Conservation (phyloP, 176 grass and related monocot genomes). For the Canna indica region DNA sequence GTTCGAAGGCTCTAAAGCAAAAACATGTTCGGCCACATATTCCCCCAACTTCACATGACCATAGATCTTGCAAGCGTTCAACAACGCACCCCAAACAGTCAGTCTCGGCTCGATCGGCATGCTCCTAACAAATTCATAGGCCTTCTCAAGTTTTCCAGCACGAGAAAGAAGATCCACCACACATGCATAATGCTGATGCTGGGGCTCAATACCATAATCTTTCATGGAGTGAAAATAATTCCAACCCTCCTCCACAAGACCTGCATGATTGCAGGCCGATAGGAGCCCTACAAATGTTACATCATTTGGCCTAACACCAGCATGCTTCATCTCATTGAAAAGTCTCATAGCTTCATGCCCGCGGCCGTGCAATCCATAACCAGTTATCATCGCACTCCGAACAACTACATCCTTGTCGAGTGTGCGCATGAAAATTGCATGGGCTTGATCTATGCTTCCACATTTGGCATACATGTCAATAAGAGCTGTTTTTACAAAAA, state of each 20-base stretch:
- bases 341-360: slow-evolving; percentile 31
- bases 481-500: slow-evolving; percentile 53
- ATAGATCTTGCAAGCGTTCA: slow-evolving; percentile 54
- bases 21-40: slow-evolving; percentile 36
- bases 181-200: slow-evolving; percentile 60
- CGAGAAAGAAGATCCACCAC: slow-evolving; percentile 55
- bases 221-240: slow-evolving; percentile 60
- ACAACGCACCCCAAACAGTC: slow-evolving; percentile 65
- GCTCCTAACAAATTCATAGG: slow-evolving; percentile 37
- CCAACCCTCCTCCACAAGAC: slow-evolving; percentile 57
- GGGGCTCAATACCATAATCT: slow-evolving; percentile 41
- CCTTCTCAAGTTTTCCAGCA: slow-evolving; percentile 48
- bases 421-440: slow-evolving; percentile 35
- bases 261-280: slow-evolving; percentile 47
- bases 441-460: slow-evolving; percentile 36
- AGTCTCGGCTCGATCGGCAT: slow-evolving; percentile 53
- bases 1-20: slow-evolving; percentile 45
- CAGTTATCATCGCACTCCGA: slow-evolving; percentile 54
- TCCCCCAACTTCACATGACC: slow-evolving; percentile 37
- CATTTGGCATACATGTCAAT: slow-evolving; percentile 64
- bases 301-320: slow-evolving; percentile 43
- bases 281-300: slow-evolving; percentile 55
- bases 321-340: slow-evolving; percentile 43
- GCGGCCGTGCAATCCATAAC: slow-evolving; percentile 52
- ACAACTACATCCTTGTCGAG: slow-evolving; percentile 46